Evolutionary conservation across 2,329 filamentous ascomycete genomes (phyloP), one percentile per base, ranked within the genome.

Genomic region (Calonectria crousiana): DNA sequence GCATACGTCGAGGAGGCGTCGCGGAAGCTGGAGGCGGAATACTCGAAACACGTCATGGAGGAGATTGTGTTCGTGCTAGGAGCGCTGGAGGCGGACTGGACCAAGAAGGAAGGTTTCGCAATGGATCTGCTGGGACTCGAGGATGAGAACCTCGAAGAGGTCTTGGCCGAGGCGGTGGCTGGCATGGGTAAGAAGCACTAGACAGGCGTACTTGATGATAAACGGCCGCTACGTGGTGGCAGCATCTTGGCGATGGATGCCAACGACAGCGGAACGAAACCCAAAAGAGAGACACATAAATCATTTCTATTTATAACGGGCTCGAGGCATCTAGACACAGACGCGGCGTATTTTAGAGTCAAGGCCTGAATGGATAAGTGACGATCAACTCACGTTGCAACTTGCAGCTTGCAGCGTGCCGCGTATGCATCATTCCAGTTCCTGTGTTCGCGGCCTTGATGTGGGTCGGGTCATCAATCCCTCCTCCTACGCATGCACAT

Each of bases 11-110:
- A 80, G 32, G 79, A 86, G 64, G 86, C 85, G 78, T 75, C 74
- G 9, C 81, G 81, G 70, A 84, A 83, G n/a, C 83, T 87, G 18
- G 81, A 78, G 0, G 87, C 84, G 0, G 82, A 88, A 38, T 75
- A 73, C 20, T 81, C 81, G 1, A 73, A 76, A 34, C 75, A 77
- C 56, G 85, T 86, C 0, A 79, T 87, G 38, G 87, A 89, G 78
- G 85, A 89, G 56, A 82, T 89, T 74, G 88, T 89, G 3, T 90
- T 88, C 75, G 88, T 87, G 41, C 79, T 89, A 1, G 88, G 88
- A 1, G 84, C 86, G 0, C 74, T 89, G 0, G 85, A 89, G 56
- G 87, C 88, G 0, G 86, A 89, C 71, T 90, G 88, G 88, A 87
- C 86, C 20, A 78, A 78, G 68, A 83, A 84, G 44, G 82, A 85